Evolutionary conservation across 2,329 filamentous ascomycete species (phyloP), one percentile per base, ranked within the genome.

Genomic region (Xylariaceae sp.): DNA sequence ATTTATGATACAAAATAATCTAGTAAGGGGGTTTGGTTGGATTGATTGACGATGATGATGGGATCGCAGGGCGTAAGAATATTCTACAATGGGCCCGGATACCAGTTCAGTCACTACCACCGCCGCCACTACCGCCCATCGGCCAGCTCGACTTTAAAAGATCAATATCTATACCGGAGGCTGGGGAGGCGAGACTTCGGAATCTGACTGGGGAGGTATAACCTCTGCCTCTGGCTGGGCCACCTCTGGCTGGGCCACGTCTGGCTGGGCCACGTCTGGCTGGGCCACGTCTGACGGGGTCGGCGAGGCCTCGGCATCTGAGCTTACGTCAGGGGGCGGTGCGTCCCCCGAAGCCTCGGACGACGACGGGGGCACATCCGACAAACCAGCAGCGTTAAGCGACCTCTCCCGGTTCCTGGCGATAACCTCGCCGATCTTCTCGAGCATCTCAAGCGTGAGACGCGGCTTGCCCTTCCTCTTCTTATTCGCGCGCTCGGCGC

Each of bases 401-500:
- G 70, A 69, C 54, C 65, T 67, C 54, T 72, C 69, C 66, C 76
- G 75, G 67, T 80, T 83, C 70, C 71, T 72, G 37, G 78, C 80
- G 71, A 86, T 84, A 62, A 84, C 70, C 70, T 80, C 73, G 61
- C 83, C 83, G 64, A 86, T 80, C 73, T 77, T 81, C 68, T 79
- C 78, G 67, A 86, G 70, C 78, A 85, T 83, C 62, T 80, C 77
- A 44, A 78, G 70, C 27, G 79, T 74, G 53, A 86, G 74, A 65
- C 76, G 74, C 8, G 80, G 80, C 71, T 82, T 76, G 62, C 80
- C 80, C 57, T 73, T 72, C 47, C 74, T 74, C 55, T 74, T 77
- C 63, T 78, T 80, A 57, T 74, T 68, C 55, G 73, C 75, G 64
- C 76, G 76, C 68, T 78, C 74, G 70, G 74, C 74, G 64, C 76